Conservation (phyloP, 1,284 basidiomycete genomes). For the Xerocomus minutiporus region DNA sequence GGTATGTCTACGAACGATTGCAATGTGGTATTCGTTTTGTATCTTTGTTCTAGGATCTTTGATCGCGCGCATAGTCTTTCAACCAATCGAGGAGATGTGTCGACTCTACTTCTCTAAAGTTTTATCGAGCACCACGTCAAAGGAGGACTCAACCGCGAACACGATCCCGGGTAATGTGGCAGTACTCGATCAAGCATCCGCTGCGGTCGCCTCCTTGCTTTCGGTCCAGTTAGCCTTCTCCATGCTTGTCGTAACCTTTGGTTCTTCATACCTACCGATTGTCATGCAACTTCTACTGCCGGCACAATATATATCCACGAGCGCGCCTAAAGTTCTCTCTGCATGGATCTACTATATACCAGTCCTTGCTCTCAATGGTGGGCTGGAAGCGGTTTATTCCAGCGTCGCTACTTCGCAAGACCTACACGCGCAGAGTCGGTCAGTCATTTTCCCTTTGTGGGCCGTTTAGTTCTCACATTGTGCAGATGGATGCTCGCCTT, state of each 20-base stretch:
- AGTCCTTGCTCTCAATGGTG: conserved; percentile 81
- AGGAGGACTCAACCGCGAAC: not conserved
- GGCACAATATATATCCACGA: conserved; percentile 62
- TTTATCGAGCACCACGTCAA: conserved; percentile 33
- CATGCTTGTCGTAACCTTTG: conserved; percentile 70
- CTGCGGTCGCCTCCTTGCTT: conserved; percentile 52
- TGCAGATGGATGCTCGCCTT: conserved; percentile 66
- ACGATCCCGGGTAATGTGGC: not conserved
- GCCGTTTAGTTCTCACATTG: not conserved
- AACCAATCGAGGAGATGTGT: conserved; percentile 88
- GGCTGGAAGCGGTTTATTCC: conserved; percentile 84
- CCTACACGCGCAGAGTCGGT: conserved; percentile 62
- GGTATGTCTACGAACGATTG: conserved; percentile 47
- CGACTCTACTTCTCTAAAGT: conserved; percentile 82
- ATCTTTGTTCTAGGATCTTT: conserved; percentile 65
- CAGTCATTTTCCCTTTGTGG: conserved; percentile 23
- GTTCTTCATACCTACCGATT: conserved; percentile 68
- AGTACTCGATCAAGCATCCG: conserved; percentile 36
- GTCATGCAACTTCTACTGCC: conserved; percentile 71
- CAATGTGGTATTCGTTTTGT: not conserved
- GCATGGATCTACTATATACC: conserved; percentile 87
- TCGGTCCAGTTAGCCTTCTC: conserved; percentile 67
- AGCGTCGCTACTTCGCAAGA: conserved; percentile 67
- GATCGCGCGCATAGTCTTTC: conserved; percentile 85
- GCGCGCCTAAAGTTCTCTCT: conserved; percentile 67